These are phyloP conservation scores for Coprinellus micaceus DNA, from an alignment of 768 basidiomycete species.

Conservation along the genomic window DNA sequence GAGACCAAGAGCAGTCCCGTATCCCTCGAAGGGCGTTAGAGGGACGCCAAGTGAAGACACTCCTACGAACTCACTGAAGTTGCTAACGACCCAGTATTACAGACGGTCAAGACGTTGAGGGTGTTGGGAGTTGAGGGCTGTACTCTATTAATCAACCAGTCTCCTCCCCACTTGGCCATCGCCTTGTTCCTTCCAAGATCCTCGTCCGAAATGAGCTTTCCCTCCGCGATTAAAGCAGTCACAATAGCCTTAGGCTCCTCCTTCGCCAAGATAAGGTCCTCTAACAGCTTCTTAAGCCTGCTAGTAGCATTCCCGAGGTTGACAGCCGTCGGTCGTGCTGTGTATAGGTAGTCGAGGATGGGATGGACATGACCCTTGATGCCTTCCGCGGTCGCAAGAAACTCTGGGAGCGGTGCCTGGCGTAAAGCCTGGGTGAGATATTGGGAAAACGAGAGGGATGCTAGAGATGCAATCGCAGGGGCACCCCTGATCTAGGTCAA, in stretches of 20 bases:
- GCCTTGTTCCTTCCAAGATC: slow-evolving; percentile 82
- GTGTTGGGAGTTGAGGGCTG: slow-evolving; percentile 38
- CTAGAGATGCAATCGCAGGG: slow-evolving; percentile 91
- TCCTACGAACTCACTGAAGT: slow-evolving; percentile 64
- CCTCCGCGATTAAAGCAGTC: slow-evolving; percentile 64
- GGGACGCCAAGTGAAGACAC: neutral
- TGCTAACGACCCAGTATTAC: slow-evolving; percentile 95
- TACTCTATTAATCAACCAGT: slow-evolving; percentile 68
- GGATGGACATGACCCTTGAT: slow-evolving; percentile 55
- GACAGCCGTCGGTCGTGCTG: slow-evolving; percentile 93
- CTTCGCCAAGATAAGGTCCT: slow-evolving; percentile 37
- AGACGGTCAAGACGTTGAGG: slow-evolving; percentile 87
- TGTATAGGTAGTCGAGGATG: slow-evolving; percentile 69
- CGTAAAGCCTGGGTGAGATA: slow-evolving; percentile 54
- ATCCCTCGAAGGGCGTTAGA: slow-evolving; percentile 81
- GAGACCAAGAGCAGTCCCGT: slow-evolving; percentile 91
- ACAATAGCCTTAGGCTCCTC: slow-evolving; percentile 47
- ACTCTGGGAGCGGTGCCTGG: slow-evolving; percentile 46
- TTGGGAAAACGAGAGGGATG: slow-evolving; percentile 72
- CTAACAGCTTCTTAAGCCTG: slow-evolving; percentile 57
- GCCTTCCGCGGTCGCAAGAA: slow-evolving; percentile 47
- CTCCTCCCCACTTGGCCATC: slow-evolving; percentile 83
- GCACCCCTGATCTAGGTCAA: slow-evolving; percentile 68
- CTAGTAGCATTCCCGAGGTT: slow-evolving; percentile 87
- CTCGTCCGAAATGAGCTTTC: slow-evolving; percentile 72